phyloP scores from a whole-genome alignment of 768 basidiomycete genomes.

The Sporobolomyces phaffii region DNA sequence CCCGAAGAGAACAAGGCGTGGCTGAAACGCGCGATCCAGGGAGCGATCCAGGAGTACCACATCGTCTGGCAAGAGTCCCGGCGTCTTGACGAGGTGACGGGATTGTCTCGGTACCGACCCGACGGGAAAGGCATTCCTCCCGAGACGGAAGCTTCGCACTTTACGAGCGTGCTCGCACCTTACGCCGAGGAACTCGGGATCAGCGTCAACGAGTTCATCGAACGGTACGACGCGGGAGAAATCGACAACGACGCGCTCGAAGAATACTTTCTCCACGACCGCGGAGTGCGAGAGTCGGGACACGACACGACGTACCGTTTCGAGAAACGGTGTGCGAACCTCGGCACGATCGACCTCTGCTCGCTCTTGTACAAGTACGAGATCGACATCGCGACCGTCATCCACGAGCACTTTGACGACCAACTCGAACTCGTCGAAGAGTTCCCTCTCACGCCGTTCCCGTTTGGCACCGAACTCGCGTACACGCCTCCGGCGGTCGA shows the following conservation, averaged over 20 bases:
- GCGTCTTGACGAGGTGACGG: conserved; percentile 87
- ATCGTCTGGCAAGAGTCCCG: conserved; percentile 93
- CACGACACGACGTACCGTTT: conserved; percentile 74
- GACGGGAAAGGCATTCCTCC: conserved; percentile 93
- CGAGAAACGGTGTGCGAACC: conserved; percentile 93
- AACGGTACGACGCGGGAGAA: conserved; percentile 81
- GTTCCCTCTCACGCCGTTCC: conserved; percentile 85
- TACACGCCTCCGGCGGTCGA: conserved; percentile 50
- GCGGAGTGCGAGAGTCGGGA: conserved; percentile 90
- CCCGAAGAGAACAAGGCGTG: conserved; percentile 73
- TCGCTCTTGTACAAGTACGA: conserved; percentile 97
- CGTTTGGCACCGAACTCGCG: conserved; percentile 57
- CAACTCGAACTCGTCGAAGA: conserved; percentile 86
- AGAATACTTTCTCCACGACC: conserved; percentile 76
- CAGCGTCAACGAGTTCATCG: conserved; percentile 90
- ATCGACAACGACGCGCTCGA: conserved; percentile 82
- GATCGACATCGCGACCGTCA: conserved; percentile 95
- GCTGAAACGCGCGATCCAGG: conserved; percentile 92
- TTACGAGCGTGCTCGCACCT: conserved; percentile 94
- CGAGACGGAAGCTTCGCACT: conserved; percentile 97
- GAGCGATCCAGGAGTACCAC: conserved; percentile 98
- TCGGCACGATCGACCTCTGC: conserved; percentile 93
- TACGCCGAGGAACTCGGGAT: conserved; percentile 87
- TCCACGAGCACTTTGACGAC: conserved; percentile 89
- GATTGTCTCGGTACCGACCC: conserved; percentile 87